phyloP scores from a whole-genome alignment of 768 basidiomycete genomes.

The Coprinopsis strossmayeri region DNA sequence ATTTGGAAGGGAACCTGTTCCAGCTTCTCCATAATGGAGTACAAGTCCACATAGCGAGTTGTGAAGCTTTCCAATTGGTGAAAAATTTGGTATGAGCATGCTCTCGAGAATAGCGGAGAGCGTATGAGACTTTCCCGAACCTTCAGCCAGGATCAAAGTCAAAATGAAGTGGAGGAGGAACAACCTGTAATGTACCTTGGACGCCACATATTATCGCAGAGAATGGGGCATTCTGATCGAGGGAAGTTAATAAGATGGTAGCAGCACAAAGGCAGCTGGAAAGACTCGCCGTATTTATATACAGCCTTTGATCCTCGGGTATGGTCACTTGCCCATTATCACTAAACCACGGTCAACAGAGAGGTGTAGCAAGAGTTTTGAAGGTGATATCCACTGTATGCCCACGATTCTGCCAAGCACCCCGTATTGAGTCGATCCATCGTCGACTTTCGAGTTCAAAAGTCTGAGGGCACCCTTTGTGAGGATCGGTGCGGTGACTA shows the following conservation, averaged over 20 bases:
- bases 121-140: slow-evolving; percentile 71
- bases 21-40: slow-evolving; percentile 67
- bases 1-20: slow-evolving; percentile 46
- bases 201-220: slow-evolving; percentile 74
- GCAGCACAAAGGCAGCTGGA: neutral
- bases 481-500: slow-evolving; percentile 43
- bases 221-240: slow-evolving; percentile 60
- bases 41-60: slow-evolving; percentile 58
- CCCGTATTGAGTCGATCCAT: slow-evolving; percentile 48
- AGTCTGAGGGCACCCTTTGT: slow-evolving; percentile 40
- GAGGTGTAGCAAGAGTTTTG: neutral
- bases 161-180: neutral
- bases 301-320: slow-evolving; percentile 45
- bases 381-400: slow-evolving; percentile 31
- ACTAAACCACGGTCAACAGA: slow-evolving; percentile 16
- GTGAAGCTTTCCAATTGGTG: slow-evolving; percentile 41
- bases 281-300: slow-evolving; percentile 56
- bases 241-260: neutral
- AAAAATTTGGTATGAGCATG: slow-evolving; percentile 53
- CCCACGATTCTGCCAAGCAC: slow-evolving; percentile 46
- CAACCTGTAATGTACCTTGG: slow-evolving; percentile 31
- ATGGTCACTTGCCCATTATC: slow-evolving; percentile 25
- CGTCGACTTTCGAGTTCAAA: slow-evolving; percentile 24
- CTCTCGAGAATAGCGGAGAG: slow-evolving; percentile 63
- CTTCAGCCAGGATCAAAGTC: slow-evolving; percentile 18